These are phyloP conservation scores for Apiotrichum brassicae DNA, from an alignment of 1,284 basidiomycete species.

Conservation along the genomic window DNA sequence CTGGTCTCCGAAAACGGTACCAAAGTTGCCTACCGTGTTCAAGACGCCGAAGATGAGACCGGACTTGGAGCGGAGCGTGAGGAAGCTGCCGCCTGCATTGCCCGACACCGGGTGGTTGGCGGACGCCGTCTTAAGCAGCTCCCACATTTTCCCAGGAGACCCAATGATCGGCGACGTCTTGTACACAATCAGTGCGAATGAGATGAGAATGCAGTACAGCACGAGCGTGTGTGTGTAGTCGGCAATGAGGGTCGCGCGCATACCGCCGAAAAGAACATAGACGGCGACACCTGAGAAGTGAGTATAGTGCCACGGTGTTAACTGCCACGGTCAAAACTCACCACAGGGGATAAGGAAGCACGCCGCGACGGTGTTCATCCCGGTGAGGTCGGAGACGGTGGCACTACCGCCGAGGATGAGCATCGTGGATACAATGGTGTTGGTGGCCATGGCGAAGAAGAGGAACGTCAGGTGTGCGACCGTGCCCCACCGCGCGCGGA, in stretches of 20 bases:
- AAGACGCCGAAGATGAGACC: slow-evolving; percentile 79
- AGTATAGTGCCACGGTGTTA: not conserved
- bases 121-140: slow-evolving; percentile 50
- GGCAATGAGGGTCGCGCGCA: slow-evolving; percentile 50
- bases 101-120: slow-evolving; percentile 51
- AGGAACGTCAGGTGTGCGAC: slow-evolving; percentile 68
- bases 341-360: slow-evolving; percentile 57
- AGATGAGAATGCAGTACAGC: slow-evolving; percentile 62
- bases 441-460: slow-evolving; percentile 69
- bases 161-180: slow-evolving; percentile 58
- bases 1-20: slow-evolving; percentile 55
- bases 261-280: slow-evolving; percentile 53
- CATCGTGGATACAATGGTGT: slow-evolving; percentile 63
- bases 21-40: slow-evolving; percentile 68
- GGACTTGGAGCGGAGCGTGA: slow-evolving; percentile 71
- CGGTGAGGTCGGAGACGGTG: slow-evolving; percentile 70
- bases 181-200: slow-evolving; percentile 65
- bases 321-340: too few relatives aligned
- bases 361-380: slow-evolving; percentile 73
- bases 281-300: slow-evolving; percentile 37
- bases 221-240: slow-evolving; percentile 70
- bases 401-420: slow-evolving; percentile 65
- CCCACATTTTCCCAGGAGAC: slow-evolving; percentile 52
- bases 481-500: slow-evolving; percentile 65
- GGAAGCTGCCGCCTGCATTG: slow-evolving; percentile 59